Evolutionary conservation across 805 yeast genomes (phyloP), one percentile per base, ranked within the genome.

Genomic region (Metschnikowia colocasiae): DNA sequence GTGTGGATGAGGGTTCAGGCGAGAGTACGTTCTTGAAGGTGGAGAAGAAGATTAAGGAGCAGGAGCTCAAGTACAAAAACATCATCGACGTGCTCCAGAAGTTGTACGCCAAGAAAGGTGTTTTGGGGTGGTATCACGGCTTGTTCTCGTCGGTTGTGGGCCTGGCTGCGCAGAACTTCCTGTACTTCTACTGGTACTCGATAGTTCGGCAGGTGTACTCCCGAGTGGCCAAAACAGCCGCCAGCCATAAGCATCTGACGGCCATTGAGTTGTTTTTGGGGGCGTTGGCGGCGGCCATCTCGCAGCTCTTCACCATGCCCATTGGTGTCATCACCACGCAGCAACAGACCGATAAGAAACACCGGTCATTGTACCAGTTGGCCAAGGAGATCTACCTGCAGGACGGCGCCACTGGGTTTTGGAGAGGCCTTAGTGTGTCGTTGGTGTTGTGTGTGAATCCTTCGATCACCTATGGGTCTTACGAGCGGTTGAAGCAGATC

Each of bases 171-270:
- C 87, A 86, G 60, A 85, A 83, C 56, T 88, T 88, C 61, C 82
- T 88, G 26, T 88, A 88, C 64, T 88, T 88, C 64, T 88, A 87
- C 65, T 88, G 95, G 94, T 88, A 88, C 65, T 82, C 90, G 4
- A 67, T 85, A 34, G 81, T 87, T 15, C 79, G 87, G 52, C 74
- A 76, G 45, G 65, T 75, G 15, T 83, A 80, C 64, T 73, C 77
- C 49, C 68, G 64, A 42, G 48, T 67, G 40, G 49, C 69, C 44
- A 63, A 62, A 50, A 65, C 65, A 38, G 53, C 62, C 13, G 72
- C 72, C 47, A 61, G 69, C 54, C 64, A 66, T 59, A 58, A 66
- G 46, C 69, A 72, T 43, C 71, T 79, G 40, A 85, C 94, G 0
- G 68, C 80, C 1, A 80, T 80, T 52, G 96, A 88, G 64, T 75